phyloP scores from a whole-genome alignment of 805 yeast genomes.

The Candida suzukii region DNA sequence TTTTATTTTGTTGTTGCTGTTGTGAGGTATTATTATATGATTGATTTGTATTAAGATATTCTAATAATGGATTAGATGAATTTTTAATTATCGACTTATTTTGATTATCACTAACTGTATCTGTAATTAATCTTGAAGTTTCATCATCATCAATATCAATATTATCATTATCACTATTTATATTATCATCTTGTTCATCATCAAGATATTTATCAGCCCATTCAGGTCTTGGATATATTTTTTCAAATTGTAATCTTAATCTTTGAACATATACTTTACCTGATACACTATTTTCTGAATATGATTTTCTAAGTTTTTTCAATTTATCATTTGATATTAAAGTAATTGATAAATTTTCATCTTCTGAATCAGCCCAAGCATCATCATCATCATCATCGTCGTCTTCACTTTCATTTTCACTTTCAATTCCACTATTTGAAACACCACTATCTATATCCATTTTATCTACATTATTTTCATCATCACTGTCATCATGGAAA shows the following conservation, averaged over 20 bases:
- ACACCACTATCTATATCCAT: constrained; percentile 19
- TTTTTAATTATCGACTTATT: constrained; percentile 8
- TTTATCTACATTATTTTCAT: constrained; percentile 19
- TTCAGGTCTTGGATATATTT: constrained; percentile 72
- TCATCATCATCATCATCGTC: constrained; percentile 24
- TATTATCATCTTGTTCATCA: constrained; percentile 38
- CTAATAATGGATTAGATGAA: constrained; percentile 26
- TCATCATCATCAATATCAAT: constrained; percentile 10
- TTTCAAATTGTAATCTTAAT: constrained; percentile 56
- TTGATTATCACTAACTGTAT: neutral
- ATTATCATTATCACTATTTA: constrained; percentile 8
- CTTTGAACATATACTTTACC: too few relatives aligned
- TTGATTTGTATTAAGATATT: constrained; percentile 26
- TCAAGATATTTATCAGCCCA: constrained; percentile 65
- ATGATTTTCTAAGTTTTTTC: constrained; percentile 63
- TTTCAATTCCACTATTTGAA: too few relatives aligned
- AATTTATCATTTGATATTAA: constrained; percentile 51
- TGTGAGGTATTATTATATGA: constrained; percentile 18
- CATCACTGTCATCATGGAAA: constrained; percentile 42
- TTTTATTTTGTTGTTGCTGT: constrained; percentile 31
- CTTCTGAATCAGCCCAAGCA: constrained; percentile 91
- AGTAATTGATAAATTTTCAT: constrained; percentile 63
- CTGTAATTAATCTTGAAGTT: neutral
- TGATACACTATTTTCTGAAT: constrained; percentile 27
- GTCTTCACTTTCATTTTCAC: constrained; percentile 28